Evolutionary conservation across 1,284 basidiomycete species (phyloP).

Genomic region (Lignosus rhinocerotis): DNA sequence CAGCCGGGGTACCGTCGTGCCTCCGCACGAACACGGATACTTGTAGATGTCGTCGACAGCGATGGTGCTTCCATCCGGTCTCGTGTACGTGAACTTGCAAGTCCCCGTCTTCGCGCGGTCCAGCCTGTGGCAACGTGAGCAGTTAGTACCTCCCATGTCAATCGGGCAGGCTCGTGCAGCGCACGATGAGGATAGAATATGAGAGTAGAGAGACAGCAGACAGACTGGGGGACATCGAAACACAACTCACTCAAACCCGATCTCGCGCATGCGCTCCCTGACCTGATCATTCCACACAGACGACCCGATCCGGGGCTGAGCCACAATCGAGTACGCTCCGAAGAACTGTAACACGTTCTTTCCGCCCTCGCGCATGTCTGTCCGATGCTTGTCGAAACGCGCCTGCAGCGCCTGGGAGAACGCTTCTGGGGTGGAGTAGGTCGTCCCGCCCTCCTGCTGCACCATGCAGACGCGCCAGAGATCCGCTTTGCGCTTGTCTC

Average conservation of each 20-base stretch:
- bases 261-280: conserved; percentile 1
- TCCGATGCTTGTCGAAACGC: neutral
- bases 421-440: conserved; percentile 12
- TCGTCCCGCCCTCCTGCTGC: conserved; percentile 4
- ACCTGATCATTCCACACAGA: conserved; percentile 3
- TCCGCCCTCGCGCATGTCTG: neutral
- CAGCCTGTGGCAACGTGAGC: neutral
- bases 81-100: neutral
- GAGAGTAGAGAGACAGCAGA: neutral
- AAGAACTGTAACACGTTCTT: conserved; percentile 9
- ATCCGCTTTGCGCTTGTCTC: neutral
- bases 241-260: conserved; percentile 10
- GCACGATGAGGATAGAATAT: too few species aligned
- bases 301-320: conserved; percentile 11
- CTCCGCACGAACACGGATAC: conserved; percentile 13
- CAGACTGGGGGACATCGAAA: too few species aligned
- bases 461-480: conserved; percentile 1
- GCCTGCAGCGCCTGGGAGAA: conserved; percentile 7
- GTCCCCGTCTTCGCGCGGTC: neutral
- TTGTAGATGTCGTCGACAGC: conserved; percentile 8
- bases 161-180: too few species aligned
- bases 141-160: too few species aligned
- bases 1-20: neutral
- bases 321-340: conserved; percentile 18
- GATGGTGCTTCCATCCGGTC: neutral